These are phyloP conservation scores for Metarhizium brunneum DNA, from an alignment of 2,329 filamentous ascomycete genomes.

Conservation along the genomic window DNA sequence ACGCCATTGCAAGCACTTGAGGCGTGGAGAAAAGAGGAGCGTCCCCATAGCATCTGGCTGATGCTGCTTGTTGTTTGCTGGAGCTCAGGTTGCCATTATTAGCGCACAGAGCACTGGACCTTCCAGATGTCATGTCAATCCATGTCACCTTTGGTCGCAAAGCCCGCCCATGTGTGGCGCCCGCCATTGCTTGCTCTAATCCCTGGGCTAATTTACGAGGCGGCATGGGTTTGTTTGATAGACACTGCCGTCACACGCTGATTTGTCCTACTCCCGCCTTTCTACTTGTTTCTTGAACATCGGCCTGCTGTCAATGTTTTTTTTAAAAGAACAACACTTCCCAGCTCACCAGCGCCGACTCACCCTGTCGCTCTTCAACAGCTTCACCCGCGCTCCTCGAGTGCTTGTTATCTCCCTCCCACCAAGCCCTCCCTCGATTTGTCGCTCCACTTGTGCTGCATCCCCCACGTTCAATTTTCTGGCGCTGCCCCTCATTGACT, in stretches of 20 bases:
- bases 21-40: too few species aligned
- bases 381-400: not conserved
- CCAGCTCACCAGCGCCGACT: not conserved
- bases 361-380: not conserved
- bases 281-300: not conserved
- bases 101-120: not conserved
- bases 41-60: too few species aligned
- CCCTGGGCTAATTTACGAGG: too few species aligned
- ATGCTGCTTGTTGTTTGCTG: too few species aligned
- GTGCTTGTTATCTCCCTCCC: not conserved
- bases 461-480: not conserved
- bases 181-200: not conserved
- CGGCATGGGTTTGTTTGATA: not conserved
- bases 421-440: not conserved
- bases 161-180: not conserved
- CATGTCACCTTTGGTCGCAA: not conserved
- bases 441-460: not conserved
- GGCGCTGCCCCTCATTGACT: slow-evolving; percentile 1
- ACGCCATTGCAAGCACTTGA: too few species aligned
- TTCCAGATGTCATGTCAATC: not conserved
- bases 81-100: too few species aligned
- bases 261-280: not conserved
- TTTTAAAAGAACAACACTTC: too few species aligned
- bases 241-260: not conserved
- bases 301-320: too few species aligned